Percentiles rank a stretch among this genome's conserved stretches.
These are phyloP conservation scores for Plasmodium berghei DNA, from an alignment of 169 alveolate species.

Conservation along the genomic window DNA sequence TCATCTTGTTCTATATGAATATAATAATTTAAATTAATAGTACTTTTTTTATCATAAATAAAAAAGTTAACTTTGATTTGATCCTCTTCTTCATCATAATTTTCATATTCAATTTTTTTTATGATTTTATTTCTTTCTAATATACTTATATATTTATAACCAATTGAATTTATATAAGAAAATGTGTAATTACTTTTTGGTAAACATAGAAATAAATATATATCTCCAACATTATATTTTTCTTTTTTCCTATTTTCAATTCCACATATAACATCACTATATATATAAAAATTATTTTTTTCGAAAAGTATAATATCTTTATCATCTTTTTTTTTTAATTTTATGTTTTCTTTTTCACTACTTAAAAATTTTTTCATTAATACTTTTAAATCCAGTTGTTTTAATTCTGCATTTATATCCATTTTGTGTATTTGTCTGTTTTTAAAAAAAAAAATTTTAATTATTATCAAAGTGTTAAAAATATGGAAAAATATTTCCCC, in stretches of 20 bases:
- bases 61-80: constrained; percentile 50
- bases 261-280: constrained; percentile 63
- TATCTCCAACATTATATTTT: constrained; percentile 61
- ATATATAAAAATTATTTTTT: constrained; percentile 57
- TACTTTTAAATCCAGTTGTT: constrained; percentile 37
- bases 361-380: constrained; percentile 52
- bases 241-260: constrained; percentile 75
- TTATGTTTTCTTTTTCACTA: constrained; percentile 60
- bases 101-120: constrained; percentile 77
- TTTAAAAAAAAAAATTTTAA: not conserved
- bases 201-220: constrained; percentile 57
- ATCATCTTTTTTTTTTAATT: constrained; percentile 29
- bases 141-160: constrained; percentile 84
- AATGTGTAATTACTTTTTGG: constrained; percentile 81
- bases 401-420: constrained; percentile 6
- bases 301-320: constrained; percentile 68
- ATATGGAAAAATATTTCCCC: not conserved
- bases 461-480: not conserved
- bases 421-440: too few species aligned
- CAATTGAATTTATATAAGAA: constrained; percentile 80
- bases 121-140: constrained; percentile 83
- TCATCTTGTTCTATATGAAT: constrained; percentile 35
- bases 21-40: constrained; percentile 34
- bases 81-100: constrained; percentile 57
- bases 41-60: constrained; percentile 40